Evolutionary conservation across 148 eudicot species (phyloP), one percentile per base, ranked within the genome.

Genomic region (Cornus suecica): DNA sequence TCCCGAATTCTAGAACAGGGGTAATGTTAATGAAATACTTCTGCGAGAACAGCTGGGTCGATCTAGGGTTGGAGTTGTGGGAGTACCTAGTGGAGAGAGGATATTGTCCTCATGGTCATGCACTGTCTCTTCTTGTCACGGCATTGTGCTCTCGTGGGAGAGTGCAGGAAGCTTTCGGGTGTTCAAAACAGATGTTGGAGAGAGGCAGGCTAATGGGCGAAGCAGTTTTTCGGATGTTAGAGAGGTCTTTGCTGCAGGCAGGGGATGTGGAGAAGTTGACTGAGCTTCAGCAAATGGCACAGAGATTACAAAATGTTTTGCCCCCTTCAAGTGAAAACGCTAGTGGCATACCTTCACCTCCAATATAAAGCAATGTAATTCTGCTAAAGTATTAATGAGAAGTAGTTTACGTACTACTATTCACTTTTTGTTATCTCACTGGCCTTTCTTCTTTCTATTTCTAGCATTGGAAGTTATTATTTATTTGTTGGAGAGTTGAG

Each of bases 21-120:
- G 97, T 92, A 74, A 89, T 90, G 89, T 65, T 94, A 70, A 92
- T 92, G 93, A 94, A 90, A 84, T 89, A 85, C 79, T 92, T 90
- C 60, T 94, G 97, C 77, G 78, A 73, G 71, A 88, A 77, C 54
- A 56, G 74, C 15, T 84, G 64, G 68, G 72, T 90, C 29, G 97
- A 90, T 78, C 66, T 86, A 73, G 97, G 94, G 1, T 78, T 94
- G 73, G 76, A 82, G 56, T 80, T 94, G 77, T 94, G 98, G 98
- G 72, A 80, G 23, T 94, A 92, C 72, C 26, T 92, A 67, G 41
- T 90, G 54, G 87, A 86, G 66, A 92, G 84, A 75, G 98, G 97
- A 45, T 84, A 66, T 48, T 94, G 98, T 66, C 97, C 96, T 3
- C 97, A 94, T 51, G 86, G 87, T 71, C 96, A 94, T 81, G 97